Evolutionary conservation across 192 early-diverging fungal species (phyloP), one percentile per base, ranked within the genome.

Genomic region (Polychytrium aggregatum): DNA sequence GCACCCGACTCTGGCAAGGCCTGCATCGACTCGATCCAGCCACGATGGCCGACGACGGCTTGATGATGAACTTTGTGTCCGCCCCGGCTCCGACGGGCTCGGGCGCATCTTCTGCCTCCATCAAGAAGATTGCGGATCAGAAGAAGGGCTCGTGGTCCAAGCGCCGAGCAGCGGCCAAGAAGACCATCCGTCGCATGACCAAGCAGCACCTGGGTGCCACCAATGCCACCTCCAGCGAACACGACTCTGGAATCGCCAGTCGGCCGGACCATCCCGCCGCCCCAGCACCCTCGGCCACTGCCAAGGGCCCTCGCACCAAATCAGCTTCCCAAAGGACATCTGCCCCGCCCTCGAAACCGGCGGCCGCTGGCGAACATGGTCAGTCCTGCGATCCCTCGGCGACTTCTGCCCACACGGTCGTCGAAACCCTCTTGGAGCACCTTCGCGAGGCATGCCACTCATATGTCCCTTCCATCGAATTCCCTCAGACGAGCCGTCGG

Each of bases 21-120:
- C n/a, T n/a, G n/a, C n/a, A n/a, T n/a, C n/a, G n/a, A n/a, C n/a
- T n/a, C n/a, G n/a, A n/a, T n/a, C n/a, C n/a, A n/a, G n/a, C n/a
- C n/a, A n/a, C n/a, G n/a, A n/a, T n/a, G n/a, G n/a, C n/a, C n/a
- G n/a, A n/a, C 62, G 85, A 85, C 57, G 83, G 79, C 6, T 49
- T 85, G 21, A 54, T 84, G 44, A 52, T 87, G 28, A 85, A 85
- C 64, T 72, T 85, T 51, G 71, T 69, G 9, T 36, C 55, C n/a
- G 34, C 52, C 33, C 35, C 54, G 2, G 48, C 25, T 14, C 21
- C 51, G n/a, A 2, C 41, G 13, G 14, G 41, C 1, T 14, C 41
- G 16, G 27, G 11, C 17, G 8, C 31, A 27, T 1, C 10, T 22
- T 20, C 34, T 16, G 39, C n/a, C n/a, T 29, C 30, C 48, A 30